These are phyloP conservation scores for Neurospora sp. DNA, from an alignment of 495 filamentous ascomycete species.

Conservation along the genomic window DNA sequence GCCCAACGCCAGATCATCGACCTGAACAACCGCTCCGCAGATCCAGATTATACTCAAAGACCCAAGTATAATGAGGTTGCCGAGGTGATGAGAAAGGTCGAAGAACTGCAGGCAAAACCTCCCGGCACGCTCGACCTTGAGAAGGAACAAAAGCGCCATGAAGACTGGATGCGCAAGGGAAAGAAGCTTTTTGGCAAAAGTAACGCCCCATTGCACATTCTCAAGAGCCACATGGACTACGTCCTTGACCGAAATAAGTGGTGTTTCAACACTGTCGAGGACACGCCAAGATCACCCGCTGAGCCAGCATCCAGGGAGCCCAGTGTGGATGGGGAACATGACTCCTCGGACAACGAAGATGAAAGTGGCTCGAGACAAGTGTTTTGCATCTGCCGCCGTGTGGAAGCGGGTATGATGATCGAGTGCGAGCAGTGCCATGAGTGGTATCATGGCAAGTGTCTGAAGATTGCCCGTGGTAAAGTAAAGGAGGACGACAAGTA, in stretches of 20 bases:
- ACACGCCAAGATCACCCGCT: conserved; percentile 79
- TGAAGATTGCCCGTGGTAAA: conserved; percentile 96
- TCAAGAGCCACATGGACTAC: conserved; percentile 88
- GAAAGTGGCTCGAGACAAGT: conserved; percentile 45
- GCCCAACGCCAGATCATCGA: conserved; percentile 78
- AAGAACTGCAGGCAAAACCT: conserved; percentile 84
- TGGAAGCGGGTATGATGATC: conserved; percentile 98
- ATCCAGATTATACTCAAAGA: conserved; percentile 63
- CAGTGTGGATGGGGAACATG: conserved; percentile 53
- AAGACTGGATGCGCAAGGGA: conserved; percentile 98
- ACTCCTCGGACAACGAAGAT: conserved; percentile 19
- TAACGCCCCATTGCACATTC: conserved; percentile 91
- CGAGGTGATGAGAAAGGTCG: conserved; percentile 76
- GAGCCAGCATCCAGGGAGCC: conserved; percentile 85
- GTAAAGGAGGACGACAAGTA: conserved; percentile 98
- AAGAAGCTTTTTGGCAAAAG: conserved; percentile 99
- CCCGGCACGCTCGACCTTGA: conserved; percentile 85
- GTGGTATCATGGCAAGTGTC: conserved; percentile 98
- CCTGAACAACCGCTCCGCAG: conserved; percentile 65
- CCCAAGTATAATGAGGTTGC: conserved; percentile 87
- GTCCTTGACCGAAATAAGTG: conserved; percentile 78
- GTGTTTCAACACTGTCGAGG: conserved; percentile 80
- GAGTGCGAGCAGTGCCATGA: conserved; percentile 97
- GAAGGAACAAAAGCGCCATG: conserved; percentile 88
- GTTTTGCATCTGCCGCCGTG: conserved; percentile 91